Base-by-base conservation (phyloP, 495 filamentous ascomycete species). In the Penicillium angulare region DNA sequence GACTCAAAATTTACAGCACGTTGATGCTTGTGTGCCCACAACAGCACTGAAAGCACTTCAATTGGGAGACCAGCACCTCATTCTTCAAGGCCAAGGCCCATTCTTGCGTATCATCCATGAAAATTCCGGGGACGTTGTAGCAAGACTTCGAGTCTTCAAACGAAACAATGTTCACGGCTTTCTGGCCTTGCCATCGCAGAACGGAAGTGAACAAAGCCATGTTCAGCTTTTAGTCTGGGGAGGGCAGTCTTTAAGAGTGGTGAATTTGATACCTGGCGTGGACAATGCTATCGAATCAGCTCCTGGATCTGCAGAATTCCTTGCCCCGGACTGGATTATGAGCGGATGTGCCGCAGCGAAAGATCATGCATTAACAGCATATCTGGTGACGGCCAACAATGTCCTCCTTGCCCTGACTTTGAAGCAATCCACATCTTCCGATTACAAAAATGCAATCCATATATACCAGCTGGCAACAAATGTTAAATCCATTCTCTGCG, bases 401-500 rank as follows among this genome's bases (percentile, higher is more conserved):
- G 83, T 86, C 3, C 60, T 87, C 5, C 67, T 88, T 13, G 56
- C 80, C 3, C 67, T 78, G 3, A 55, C 56, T 33, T 13, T 73
- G n/a, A 38, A 51, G 13, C 29, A 61, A 20, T 50, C 12, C 13
- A 1, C 17, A 6, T 45, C 47, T 8, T 39, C 57, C 0, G 47
- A 55, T n/a, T 67, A 68, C 45, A 16, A 44, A 10, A 63, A 49
- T n/a, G 29, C 26, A 8, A 66, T 77, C 21, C 50, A 63, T 18
- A 52, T 76, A 13, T 51, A 59, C 10, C 63, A 76, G 21, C 66
- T 88, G 0, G 74, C 75, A 9, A 82, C 85, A 3, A 88, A 88
- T 6, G 90, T 91, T 7, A 79, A 86, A 44, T 93, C 89, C 5
- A 90, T 95, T 46, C 78, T 98, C 12, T 98, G 93, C 61, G 88